Base-by-base conservation (phyloP, 2,329 filamentous ascomycete species). In the Whalleya microplaca region DNA sequence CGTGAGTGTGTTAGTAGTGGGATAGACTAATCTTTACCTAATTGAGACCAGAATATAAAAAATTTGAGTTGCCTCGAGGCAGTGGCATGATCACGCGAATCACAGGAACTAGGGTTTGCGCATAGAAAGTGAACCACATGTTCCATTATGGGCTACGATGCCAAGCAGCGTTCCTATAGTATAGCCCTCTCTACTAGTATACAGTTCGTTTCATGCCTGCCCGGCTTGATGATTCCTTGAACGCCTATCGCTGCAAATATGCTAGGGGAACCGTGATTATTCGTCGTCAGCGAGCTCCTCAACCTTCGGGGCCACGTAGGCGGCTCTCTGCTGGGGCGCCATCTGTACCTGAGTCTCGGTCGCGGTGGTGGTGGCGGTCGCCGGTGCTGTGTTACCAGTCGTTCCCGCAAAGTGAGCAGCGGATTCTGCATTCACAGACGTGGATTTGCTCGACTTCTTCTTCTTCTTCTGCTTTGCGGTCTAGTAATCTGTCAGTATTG, bases 381-480 rank as follows among this genome's bases (percentile, higher is more conserved):
- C 77, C 2, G 83, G 81, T 21, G 76, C 73, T 29, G 78, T 74
- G 54, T 84, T 78, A 40, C 84, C 84, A 21, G 82, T 82, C 7
- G 80, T 74, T 51, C 79, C 79, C 27, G 79, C 79, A 59, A 86
- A 80, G 41, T 78, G 69, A 41, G 71, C 72, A 29, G 75, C 71
- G 7, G 69, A 66, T 37, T 66, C 62, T 18, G 63, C 60, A 14
- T 72, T 66, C 21, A 74, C 61, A 5, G 70, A 57, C 69, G 76
- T 78, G 55, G 73, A 66, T n/a, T n/a, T n/a, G n/a, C n/a, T n/a
- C 73, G 81, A 82, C 74, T 83, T 85, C 74, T 80, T 80, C 78
- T 86, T 86, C 72, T 85, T 85, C 57, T 78, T 76, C 29, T 74
- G 75, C 70, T 76, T 69, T 50, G 64, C 59, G 53, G 68, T 69